phyloP scores from a whole-genome alignment of 495 filamentous ascomycete genomes.

The Cryomyces antarcticus region DNA sequence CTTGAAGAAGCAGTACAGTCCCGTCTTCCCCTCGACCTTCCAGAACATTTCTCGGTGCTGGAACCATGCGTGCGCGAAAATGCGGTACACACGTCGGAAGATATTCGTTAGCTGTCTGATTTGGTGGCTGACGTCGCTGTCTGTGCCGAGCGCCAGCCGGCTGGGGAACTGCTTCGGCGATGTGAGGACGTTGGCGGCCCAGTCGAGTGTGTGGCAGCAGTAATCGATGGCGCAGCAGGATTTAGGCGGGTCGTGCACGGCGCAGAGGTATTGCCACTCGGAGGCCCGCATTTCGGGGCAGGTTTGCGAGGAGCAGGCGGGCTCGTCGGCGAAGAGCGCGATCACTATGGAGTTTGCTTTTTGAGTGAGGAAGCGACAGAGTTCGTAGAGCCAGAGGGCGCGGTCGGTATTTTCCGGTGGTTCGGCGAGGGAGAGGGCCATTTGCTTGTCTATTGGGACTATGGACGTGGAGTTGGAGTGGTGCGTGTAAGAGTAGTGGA shows the following conservation, averaged over 20 bases:
- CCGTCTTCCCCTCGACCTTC: slow-evolving; percentile 73
- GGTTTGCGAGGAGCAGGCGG: slow-evolving; percentile 65
- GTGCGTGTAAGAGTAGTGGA: slow-evolving; percentile 62
- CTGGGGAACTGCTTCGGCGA: slow-evolving; percentile 83
- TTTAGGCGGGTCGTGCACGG: slow-evolving; percentile 88
- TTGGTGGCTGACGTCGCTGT: slow-evolving; percentile 19
- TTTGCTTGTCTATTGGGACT: slow-evolving; percentile 49
- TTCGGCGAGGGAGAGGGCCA: slow-evolving; percentile 50
- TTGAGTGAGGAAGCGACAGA: slow-evolving; percentile 82
- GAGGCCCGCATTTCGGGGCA: slow-evolving; percentile 96
- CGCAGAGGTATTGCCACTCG: slow-evolving; percentile 98
- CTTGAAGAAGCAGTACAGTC: slow-evolving; percentile 90
- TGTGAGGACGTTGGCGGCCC: slow-evolving; percentile 80
- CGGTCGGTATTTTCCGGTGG: slow-evolving; percentile 64
- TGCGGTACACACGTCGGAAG: slow-evolving; percentile 80
- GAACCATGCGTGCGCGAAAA: slow-evolving; percentile 98
- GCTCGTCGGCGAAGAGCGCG: slow-evolving; percentile 74
- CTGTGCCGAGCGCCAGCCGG: slow-evolving; percentile 39
- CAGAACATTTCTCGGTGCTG: slow-evolving; percentile 91
- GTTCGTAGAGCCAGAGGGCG: slow-evolving; percentile 88
- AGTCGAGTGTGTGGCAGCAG: slow-evolving; percentile 94
- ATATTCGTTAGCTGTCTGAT: slow-evolving; percentile 82
- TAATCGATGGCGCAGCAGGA: slow-evolving; percentile 96
- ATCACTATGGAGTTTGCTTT: slow-evolving; percentile 83
- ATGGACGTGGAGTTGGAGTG: slow-evolving; percentile 30